phyloP scores from a whole-genome alignment of 805 yeast genomes.

The Jamesozyma gamospora region DNA sequence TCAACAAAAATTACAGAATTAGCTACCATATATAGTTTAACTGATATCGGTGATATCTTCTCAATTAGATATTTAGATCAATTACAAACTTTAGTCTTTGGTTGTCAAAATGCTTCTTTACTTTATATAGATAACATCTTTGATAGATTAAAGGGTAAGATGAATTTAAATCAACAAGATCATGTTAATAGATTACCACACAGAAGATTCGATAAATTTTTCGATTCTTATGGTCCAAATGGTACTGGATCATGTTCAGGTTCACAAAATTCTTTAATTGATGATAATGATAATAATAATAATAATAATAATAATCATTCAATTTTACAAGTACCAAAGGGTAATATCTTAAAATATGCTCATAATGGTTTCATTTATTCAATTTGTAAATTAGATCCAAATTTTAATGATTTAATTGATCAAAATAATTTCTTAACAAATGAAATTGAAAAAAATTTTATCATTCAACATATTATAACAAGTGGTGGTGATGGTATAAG shows the following conservation, averaged over 20 bases:
- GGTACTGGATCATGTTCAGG: conserved; percentile 48
- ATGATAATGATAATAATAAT: not conserved
- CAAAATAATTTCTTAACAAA: not conserved
- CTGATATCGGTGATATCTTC: conserved; percentile 91
- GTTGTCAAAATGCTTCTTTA: conserved; percentile 87
- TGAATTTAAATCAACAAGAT: conserved; percentile 8
- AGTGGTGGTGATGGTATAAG: conserved; percentile 90
- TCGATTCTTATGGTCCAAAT: conserved; percentile 84
- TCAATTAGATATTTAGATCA: conserved; percentile 61
- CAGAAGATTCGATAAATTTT: conserved; percentile 68
- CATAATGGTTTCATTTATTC: conserved; percentile 87
- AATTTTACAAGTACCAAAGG: conserved; percentile 57
- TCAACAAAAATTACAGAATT: conserved; percentile 32
- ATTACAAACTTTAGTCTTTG: conserved; percentile 59
- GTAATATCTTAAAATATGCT: conserved; percentile 67
- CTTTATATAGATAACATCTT: conserved; percentile 49
- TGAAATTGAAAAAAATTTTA: not conserved
- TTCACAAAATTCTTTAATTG: conserved; percentile 1
- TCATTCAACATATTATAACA: conserved; percentile 38
- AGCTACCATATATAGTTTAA: conserved; percentile 69
- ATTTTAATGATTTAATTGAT: conserved; percentile 1
- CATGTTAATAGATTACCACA: conserved; percentile 42
- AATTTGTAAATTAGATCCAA: conserved; percentile 28
- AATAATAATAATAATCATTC: conserved; percentile 8
- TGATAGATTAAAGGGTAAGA: conserved; percentile 11